Percentiles rank a stretch among this genome's conserved stretches.
Evolutionary conservation across 208 protist species (phyloP).

Genomic region (Trypanosoma brucei): DNA sequence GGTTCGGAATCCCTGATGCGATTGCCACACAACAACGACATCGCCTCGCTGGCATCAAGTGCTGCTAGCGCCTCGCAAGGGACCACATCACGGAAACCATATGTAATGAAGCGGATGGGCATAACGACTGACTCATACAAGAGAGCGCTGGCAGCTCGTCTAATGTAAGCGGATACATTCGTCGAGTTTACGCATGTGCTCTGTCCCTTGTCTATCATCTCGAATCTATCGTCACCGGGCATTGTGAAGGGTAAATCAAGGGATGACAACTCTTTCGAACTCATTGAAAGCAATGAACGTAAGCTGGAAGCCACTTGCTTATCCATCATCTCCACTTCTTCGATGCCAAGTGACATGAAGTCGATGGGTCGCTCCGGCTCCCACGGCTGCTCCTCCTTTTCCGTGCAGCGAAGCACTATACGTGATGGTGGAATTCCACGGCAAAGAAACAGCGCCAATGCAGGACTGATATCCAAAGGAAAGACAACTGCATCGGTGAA

Average conservation of each 20-base stretch:
- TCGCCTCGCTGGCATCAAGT: slow-evolving; percentile 58
- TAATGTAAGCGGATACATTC: slow-evolving; percentile 60
- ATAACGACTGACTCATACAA: slow-evolving; percentile 72
- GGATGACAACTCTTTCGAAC: slow-evolving; percentile 28
- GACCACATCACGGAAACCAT: slow-evolving; percentile 75
- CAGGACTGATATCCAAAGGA: slow-evolving; percentile 63
- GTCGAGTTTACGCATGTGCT: slow-evolving; percentile 37
- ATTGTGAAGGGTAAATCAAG: slow-evolving; percentile 83
- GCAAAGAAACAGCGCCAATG: slow-evolving; percentile 64
- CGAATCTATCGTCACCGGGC: slow-evolving; percentile 65
- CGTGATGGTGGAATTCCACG: slow-evolving; percentile 36
- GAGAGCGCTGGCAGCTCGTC: slow-evolving; percentile 47
- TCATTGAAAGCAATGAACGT: slow-evolving; percentile 31
- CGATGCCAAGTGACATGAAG: slow-evolving; percentile 51
- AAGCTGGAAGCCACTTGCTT: slow-evolving; percentile 42
- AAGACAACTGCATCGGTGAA: slow-evolving; percentile 78
- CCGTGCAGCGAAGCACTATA: slow-evolving; percentile 15
- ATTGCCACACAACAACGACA: slow-evolving; percentile 60
- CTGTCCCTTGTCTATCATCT: slow-evolving; percentile 47
- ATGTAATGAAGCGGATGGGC: slow-evolving; percentile 55
- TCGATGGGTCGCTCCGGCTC: slow-evolving; percentile 53
- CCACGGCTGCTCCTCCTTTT: slow-evolving; percentile 15
- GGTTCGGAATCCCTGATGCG: slow-evolving; percentile 33
- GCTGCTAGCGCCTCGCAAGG: slow-evolving; percentile 55
- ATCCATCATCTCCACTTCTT: slow-evolving; percentile 58